Base-by-base conservation (phyloP, 139 green algal species). In the Ettlia oleoabundans region DNA sequence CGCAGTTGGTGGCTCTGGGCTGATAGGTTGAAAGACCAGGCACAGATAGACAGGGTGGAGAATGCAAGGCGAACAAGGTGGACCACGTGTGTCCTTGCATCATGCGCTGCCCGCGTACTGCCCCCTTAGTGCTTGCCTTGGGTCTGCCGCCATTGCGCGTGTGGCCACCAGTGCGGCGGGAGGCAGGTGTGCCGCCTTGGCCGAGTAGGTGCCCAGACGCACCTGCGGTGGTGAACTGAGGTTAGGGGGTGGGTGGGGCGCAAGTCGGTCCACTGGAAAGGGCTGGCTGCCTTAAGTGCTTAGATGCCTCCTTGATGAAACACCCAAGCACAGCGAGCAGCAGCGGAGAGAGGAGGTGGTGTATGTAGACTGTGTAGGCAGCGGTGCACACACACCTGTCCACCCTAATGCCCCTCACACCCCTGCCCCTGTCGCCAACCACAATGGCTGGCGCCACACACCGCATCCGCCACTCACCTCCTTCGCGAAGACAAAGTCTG, bases 401-500 rank as follows among this genome's bases (percentile, higher is more conserved):
- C 3, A 37, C 66, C 6, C n/a, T n/a, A n/a, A n/a, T n/a, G n/a
- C n/a, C n/a, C n/a, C n/a, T n/a, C n/a, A n/a, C n/a, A n/a, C n/a
- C n/a, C 47, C 47, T 58, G 47, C 47, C 47, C 10, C 47, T n/a
- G n/a, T 24, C 47, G 15, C 47, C 47, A 58, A 58, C 47, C 47
- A 58, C 47, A 58, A 58, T 24, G 13, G 9, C 35, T 24, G 26
- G 37, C 66, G 1, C 55, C 4, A 7, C 40, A 4, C 21, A 26
- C 13, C 30, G 33, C n/a, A 42, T 42, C 64, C 28, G 18, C 47
- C 32, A 7, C 86, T 81, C 79, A 97, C 95, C 88, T 98, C 95
- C 88, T 95, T 95, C 65, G 89, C 89, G 86, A 98, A 98, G 13
- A 98, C 84, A 87, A 98, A 98, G 86, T 98, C 95, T 73, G 92